Evolutionary conservation across 257 asterid species (phyloP).

Genomic region (Coffea eugenioides): DNA sequence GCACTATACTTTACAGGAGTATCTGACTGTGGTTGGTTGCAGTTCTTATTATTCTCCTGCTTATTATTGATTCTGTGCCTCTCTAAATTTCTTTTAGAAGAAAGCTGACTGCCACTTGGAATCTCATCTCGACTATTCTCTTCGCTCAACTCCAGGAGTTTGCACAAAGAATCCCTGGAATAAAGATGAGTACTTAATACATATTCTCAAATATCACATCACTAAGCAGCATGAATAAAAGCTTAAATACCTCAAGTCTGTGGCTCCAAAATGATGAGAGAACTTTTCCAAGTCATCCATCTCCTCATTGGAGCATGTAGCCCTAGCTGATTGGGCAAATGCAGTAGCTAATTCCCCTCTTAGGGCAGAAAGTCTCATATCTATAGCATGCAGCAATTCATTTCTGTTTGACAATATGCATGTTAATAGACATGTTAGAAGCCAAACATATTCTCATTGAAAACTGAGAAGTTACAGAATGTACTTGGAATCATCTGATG

Average conservation of each 20-base stretch:
- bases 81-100: conserved; percentile 13
- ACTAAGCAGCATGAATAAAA: background rate
- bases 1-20: conserved; percentile 61
- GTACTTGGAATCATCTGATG: conserved; percentile 84
- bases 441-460: conserved; percentile 3
- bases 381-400: conserved; percentile 82
- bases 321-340: conserved; percentile 60
- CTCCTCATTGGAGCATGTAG: conserved; percentile 55
- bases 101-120: conserved; percentile 26
- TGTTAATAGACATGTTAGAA: conserved; percentile 19
- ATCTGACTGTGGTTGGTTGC: conserved; percentile 35
- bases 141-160: conserved; percentile 43
- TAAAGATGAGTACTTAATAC: conserved; percentile 8
- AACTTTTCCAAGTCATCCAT: conserved; percentile 56
- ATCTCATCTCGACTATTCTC: conserved; percentile 27
- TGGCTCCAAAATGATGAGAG: conserved; percentile 70
- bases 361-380: conserved; percentile 71
- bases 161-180: conserved; percentile 67
- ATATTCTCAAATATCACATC: conserved; percentile 1
- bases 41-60: conserved; percentile 30
- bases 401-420: conserved; percentile 49
- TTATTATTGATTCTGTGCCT: conserved; percentile 25
- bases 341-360: conserved; percentile 59
- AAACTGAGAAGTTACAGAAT: conserved; percentile 24
- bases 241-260: conserved; percentile 59